Evolutionary conservation across 2,329 filamentous ascomycete genomes (phyloP), one percentile per base, ranked within the genome.

Genomic region (Clarireedia sp.): DNA sequence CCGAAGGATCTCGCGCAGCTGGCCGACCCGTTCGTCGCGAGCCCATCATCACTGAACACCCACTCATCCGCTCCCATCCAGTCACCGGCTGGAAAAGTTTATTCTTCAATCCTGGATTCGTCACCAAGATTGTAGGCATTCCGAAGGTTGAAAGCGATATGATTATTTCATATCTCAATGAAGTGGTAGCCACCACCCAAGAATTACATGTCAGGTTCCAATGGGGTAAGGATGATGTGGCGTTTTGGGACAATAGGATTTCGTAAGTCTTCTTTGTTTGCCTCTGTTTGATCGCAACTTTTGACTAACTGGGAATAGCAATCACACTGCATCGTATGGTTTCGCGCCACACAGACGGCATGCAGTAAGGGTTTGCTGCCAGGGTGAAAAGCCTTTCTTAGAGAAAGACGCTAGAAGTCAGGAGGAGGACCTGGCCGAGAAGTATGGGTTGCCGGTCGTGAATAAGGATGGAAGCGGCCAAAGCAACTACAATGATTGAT

Each of bases 201-300:
- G 87, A 90, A 68, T 74, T 86, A 57, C 85, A 89, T 63, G 84
- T 80, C 5, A 77, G 86, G 17, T 82, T 85, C 64, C 76, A 79
- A 60, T 86, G 84, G 83, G 74, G 76, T 44, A 77, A 80, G 59
- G 77, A 80, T 43, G 85, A 86, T 56, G 80, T 88, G 1, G 82
- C 82, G 0, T 76, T 87, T 56, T 87, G 84, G 83, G 83, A 87
- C 64, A 87, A 86, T 60, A 72, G 82, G 17, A 71, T 76, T 38
- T 60, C 36, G 51, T 62, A 65, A 63, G 71, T 66, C 21, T 38
- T 37, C 23, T 17, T 41, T 23, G 1, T n/a, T 17, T 44, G 33
- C 4, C 6, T 38, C n/a, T 48, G 10, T 24, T 48, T 16, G 29
- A 17, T 46, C 10, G 12, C 17, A 23, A 14, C 33, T 6, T 47